Evolutionary conservation across 2,329 filamentous ascomycete species (phyloP).

Genomic region (Penicillium concentricum): DNA sequence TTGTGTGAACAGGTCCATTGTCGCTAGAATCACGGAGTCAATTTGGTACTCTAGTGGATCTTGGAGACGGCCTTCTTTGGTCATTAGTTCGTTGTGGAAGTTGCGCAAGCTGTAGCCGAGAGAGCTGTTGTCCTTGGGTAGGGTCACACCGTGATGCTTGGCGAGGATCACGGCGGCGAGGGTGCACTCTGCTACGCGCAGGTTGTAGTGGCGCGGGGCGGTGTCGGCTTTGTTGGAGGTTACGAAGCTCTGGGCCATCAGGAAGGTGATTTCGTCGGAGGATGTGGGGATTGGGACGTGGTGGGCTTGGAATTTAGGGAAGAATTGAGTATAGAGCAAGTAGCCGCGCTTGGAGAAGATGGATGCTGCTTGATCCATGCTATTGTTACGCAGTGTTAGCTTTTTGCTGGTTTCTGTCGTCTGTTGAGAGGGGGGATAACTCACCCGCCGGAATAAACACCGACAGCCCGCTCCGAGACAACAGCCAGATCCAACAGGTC

Average conservation of each 20-base stretch:
- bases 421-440: conserved; percentile 24
- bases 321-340: conserved; percentile 87
- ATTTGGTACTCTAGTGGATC: conserved; percentile 66
- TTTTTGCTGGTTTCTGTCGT: not conserved
- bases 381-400: not conserved
- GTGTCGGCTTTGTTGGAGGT: conserved; percentile 93
- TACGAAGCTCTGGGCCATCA: conserved; percentile 93
- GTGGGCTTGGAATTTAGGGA: conserved; percentile 70
- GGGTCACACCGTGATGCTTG: conserved; percentile 59
- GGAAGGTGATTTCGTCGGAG: conserved; percentile 79
- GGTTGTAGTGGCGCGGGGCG: conserved; percentile 90
- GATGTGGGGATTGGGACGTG: conserved; percentile 81
- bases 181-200: conserved; percentile 92
- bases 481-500: conserved; percentile 90
- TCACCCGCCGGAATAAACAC: conserved; percentile 92
- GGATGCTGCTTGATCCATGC: conserved; percentile 96
- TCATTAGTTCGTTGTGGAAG: conserved; percentile 81
- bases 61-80: conserved; percentile 47
- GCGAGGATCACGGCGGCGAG: conserved; percentile 72
- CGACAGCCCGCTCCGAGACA: conserved; percentile 88
- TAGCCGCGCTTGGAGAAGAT: conserved; percentile 86
- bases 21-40: conserved; percentile 66
- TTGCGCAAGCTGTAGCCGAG: conserved; percentile 80
- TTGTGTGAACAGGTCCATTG: conserved; percentile 68
- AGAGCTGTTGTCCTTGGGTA: conserved; percentile 77